phyloP scores from a whole-genome alignment of 805 yeast species.

The Kuraishia floccosa region DNA sequence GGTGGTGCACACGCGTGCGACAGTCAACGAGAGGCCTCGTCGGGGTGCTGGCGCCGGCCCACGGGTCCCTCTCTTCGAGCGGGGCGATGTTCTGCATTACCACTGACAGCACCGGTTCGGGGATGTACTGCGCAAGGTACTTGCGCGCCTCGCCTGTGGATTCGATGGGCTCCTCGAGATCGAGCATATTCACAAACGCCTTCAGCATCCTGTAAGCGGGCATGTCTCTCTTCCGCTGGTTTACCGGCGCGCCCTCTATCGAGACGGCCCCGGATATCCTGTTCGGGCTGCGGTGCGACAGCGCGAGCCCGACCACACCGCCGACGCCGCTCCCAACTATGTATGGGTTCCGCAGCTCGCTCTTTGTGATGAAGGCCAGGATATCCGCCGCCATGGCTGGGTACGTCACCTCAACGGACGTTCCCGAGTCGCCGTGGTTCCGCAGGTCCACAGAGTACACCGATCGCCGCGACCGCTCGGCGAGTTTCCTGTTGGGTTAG shows the following conservation, averaged over 20 bases:
- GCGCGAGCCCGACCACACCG: slow-evolving; percentile 88
- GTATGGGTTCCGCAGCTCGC: slow-evolving; percentile 37
- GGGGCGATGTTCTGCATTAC: slow-evolving; percentile 73
- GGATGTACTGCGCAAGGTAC: too few species aligned
- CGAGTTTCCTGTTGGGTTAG: slow-evolving; percentile 23
- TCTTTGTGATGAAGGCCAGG: slow-evolving; percentile 49
- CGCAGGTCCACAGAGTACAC: slow-evolving; percentile 69
- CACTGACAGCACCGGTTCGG: too few species aligned
- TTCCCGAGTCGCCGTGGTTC: slow-evolving; percentile 92
- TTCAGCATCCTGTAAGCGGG: slow-evolving; percentile 50
- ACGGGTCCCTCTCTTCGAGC: slow-evolving; percentile 41
- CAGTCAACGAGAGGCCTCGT: slow-evolving; percentile 10
- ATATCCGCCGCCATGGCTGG: slow-evolving; percentile 79
- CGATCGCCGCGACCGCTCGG: slow-evolving; percentile 35
- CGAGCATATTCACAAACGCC: slow-evolving; percentile 48
- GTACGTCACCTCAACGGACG: slow-evolving; percentile 58
- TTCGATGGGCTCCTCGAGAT: too few species aligned
- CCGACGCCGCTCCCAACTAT: slow-evolving; percentile 85
- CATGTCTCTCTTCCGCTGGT: slow-evolving; percentile 29
- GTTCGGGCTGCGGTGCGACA: slow-evolving; percentile 57
- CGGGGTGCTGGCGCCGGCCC: slow-evolving; percentile 13
- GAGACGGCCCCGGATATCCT: slow-evolving; percentile 51
- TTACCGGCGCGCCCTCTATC: slow-evolving; percentile 88
- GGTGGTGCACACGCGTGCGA: slow-evolving; percentile 58
- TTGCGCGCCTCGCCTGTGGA: too few species aligned